Base-by-base conservation (phyloP, 2,329 filamentous ascomycete genomes). In the Epichloe sp. region DNA sequence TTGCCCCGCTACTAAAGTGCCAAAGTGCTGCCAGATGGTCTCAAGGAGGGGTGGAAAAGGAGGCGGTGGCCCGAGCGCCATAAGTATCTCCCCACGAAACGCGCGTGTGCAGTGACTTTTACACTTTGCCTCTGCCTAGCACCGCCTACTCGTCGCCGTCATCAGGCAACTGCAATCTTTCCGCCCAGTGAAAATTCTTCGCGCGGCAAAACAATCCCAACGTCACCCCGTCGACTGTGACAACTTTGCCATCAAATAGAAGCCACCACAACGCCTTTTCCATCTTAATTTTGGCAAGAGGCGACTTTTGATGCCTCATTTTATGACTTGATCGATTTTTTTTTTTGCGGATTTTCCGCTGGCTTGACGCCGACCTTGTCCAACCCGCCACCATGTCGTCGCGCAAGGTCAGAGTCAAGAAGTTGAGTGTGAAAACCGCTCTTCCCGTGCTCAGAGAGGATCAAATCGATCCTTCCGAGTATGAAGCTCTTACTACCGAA, bases 401-500 rank as follows among this genome's bases (percentile, higher is more conserved):
- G 65, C 72, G 82, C 70, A 83, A 84, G 71, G 82, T 88, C 66
- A 79, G 86, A 67, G 84, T 87, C 77, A 86, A 88, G 74, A 97
- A 97, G 77, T 80, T 96, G 70, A 93, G 85, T 71, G 82, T 86
- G 64, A 95, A 95, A 75, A 88, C 89, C 67, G 82, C 83, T 62
- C 83, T 96, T 65, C 83, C 84, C 54, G 84, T 98, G 62, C 79
- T 96, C 64, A 82, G 86, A 68, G 91, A 97, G 72, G 79, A 88
- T 69, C 87, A 97, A 66, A 85, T 97, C 71, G 89, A 96, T 65
- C 77, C 85, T 64, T 79, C 77, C 63, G 81, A 89, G 70, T 95
- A 96, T 69, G 88, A 95, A 71, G 80, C 86, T 62, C 83, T 91
- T 66, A 86, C 85, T 60, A 85, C 85, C 66, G 78, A 87, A 80